phyloP scores from a whole-genome alignment of 1,139 yeast species.

The Hansenula lynferdii region DNA sequence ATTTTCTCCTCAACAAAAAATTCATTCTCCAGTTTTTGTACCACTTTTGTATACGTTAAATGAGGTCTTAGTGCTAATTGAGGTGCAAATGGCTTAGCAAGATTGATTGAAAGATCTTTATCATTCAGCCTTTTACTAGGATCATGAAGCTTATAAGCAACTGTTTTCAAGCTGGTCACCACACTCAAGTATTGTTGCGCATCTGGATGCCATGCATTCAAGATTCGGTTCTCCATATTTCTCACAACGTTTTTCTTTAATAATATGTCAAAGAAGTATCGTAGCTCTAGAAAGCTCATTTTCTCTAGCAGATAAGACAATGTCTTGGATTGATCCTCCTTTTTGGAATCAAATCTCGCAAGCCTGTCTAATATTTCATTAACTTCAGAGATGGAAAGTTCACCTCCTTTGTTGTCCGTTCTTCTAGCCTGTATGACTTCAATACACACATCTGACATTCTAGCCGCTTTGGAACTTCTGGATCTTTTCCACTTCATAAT shows the following conservation, averaged over 20 bases:
- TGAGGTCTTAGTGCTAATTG: constrained; percentile 59
- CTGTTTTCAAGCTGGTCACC: constrained; percentile 60
- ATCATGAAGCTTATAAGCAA: constrained; percentile 56
- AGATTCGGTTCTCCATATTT: constrained; percentile 55
- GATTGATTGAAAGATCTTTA: constrained; percentile 41
- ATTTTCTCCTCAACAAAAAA: constrained; percentile 85
- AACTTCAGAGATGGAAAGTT: constrained; percentile 50
- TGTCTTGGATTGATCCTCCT: constrained; percentile 29
- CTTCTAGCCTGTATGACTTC: constrained; percentile 36
- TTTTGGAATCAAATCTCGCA: constrained; percentile 26
- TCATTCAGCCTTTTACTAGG: constrained; percentile 38
- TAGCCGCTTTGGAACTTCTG: constrained; percentile 26
- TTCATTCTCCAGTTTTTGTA: constrained; percentile 38
- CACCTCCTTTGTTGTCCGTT: constrained; percentile 31
- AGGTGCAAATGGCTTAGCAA: constrained; percentile 61
- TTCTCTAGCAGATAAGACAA: constrained; percentile 47
- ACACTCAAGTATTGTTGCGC: constrained; percentile 61
- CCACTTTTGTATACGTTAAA: constrained; percentile 43
- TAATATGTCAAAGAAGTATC: constrained; percentile 66
- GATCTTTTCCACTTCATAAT: constrained; percentile 39
- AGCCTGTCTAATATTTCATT: constrained; percentile 54
- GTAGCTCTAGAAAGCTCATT: constrained; percentile 60
- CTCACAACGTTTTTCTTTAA: constrained; percentile 50
- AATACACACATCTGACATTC: constrained; percentile 34
- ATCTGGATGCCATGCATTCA: constrained; percentile 77